Evolutionary conservation across 2,329 filamentous ascomycete genomes (phyloP).

Genomic region (Ophiocordyceps sinensis): DNA sequence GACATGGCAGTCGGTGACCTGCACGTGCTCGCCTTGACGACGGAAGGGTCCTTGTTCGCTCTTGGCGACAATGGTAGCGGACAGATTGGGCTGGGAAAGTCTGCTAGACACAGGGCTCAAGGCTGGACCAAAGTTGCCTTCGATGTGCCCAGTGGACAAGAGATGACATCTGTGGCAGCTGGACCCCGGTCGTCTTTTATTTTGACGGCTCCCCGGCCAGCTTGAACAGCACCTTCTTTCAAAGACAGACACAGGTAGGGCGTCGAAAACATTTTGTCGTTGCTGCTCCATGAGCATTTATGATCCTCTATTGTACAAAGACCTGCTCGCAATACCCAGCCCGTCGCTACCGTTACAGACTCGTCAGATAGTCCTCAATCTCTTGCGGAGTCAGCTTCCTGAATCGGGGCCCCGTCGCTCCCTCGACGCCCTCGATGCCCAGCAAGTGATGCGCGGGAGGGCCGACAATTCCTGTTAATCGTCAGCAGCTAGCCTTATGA

Average conservation of each 20-base stretch:
- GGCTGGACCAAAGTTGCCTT: slow-evolving; percentile 24
- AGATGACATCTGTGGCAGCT: slow-evolving; percentile 28
- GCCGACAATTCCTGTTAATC: slow-evolving; percentile 66
- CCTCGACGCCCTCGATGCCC: slow-evolving; percentile 79
- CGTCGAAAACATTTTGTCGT: no score
- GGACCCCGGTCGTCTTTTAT: slow-evolving; percentile 36
- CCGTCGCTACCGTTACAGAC: slow-evolving; percentile 50
- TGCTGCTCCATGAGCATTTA: slow-evolving; percentile 16
- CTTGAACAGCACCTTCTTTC: background rate
- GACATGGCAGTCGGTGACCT: slow-evolving; percentile 44
- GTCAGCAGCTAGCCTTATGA: slow-evolving; percentile 11
- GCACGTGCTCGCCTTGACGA: slow-evolving; percentile 42
- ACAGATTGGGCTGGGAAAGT: slow-evolving; percentile 35
- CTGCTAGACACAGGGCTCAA: slow-evolving; percentile 5
- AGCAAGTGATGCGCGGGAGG: slow-evolving; percentile 86
- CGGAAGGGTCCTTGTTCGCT: slow-evolving; percentile 34
- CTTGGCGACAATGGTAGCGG: slow-evolving; percentile 43
- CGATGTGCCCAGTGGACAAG: slow-evolving; percentile 9
- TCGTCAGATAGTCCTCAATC: slow-evolving; percentile 98
- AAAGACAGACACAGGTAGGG: no score
- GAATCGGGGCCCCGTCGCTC: slow-evolving; percentile 74
- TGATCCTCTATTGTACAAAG: slow-evolving; percentile 35
- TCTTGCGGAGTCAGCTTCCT: slow-evolving; percentile 92
- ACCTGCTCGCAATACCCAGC: slow-evolving; percentile 10
- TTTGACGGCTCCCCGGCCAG: slow-evolving; percentile 15